Evolutionary conservation across 208 protist species (phyloP).

Genomic region (Acanthamoeba sp.): DNA sequence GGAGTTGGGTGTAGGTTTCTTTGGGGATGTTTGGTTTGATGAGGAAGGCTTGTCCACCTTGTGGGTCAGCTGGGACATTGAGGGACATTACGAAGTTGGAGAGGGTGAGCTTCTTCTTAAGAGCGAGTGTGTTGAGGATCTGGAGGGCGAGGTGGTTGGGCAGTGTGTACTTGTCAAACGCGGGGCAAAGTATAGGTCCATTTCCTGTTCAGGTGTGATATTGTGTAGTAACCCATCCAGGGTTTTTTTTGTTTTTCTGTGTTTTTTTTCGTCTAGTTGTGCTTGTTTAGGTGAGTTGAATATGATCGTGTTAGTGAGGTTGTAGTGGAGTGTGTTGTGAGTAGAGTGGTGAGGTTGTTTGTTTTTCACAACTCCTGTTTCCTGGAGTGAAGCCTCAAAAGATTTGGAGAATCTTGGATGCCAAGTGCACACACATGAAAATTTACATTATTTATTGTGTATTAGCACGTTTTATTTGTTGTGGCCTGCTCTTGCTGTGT

Average conservation of each 20-base stretch:
- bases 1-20: background rate
- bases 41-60: background rate
- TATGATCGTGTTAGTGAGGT: background rate
- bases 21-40: background rate
- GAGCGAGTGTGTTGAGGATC: too few relatives aligned
- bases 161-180: too few relatives aligned
- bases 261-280: background rate
- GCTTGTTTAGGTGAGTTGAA: background rate
- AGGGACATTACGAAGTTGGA: too few relatives aligned
- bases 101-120: too few relatives aligned
- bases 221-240: background rate
- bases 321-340: background rate
- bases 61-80: background rate
- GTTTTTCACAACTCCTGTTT: background rate
- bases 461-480: background rate
- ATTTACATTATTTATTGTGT: background rate
- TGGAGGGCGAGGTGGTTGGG: too few relatives aligned
- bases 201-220: background rate
- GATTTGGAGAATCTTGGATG: too few relatives aligned
- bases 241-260: background rate
- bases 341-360: background rate
- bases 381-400: too few relatives aligned
- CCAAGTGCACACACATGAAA: too few relatives aligned
- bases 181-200: background rate
- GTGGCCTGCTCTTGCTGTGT: too few relatives aligned